Evolutionary conservation across 2,329 filamentous ascomycete species (phyloP), one percentile per base, ranked within the genome.

Genomic region (Alternaria viburni): DNA sequence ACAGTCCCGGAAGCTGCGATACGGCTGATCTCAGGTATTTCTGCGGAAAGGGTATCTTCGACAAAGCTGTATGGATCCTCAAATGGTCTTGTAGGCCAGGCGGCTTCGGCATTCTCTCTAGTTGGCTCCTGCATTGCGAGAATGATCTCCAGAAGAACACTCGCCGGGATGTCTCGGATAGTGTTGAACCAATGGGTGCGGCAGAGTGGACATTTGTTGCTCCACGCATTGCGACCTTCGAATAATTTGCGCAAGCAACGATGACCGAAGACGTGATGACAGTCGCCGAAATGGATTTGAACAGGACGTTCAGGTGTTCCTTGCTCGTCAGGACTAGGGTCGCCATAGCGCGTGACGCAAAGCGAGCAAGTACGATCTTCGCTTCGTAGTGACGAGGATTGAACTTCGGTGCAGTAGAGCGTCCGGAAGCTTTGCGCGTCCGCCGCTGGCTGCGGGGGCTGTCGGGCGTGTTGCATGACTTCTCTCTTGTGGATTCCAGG

Each of bases 311-410:
- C 21, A 21, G 21, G 21, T 21, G 21, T 21, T 21, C 21, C 21
- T 21, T 21, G 21, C 21, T 21, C 21, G 21, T 21, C 45, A 17
- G 23, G 21, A 1, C 23, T 26, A 3, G 45, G 13, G 8, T 28
- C 45, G 23, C 2, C 9, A 6, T 47, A 47, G 6, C 3, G 1
- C 1, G 19, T 47, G 8, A 1, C 13, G 19, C 21, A 47, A 13
- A 47, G 21, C 13, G 4, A 11, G 4, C 45, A 47, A 15, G 13
- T 26, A 3, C 26, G 23, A 9, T 28, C 25, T 7, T 49, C 46
- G 23, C 1, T n/a, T 17, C 0, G 9, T 7, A 49, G 0, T 1
- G 23, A 26, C 6, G 9, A n/a, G n/a, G n/a, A 5, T 2, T n/a
- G 1, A 6, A 17, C 1, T 1, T 26, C 4, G 8, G 23, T 17